Evolutionary conservation across 2,329 filamentous ascomycete species (phyloP).

Genomic region (Pseudogymnoascus sp.): DNA sequence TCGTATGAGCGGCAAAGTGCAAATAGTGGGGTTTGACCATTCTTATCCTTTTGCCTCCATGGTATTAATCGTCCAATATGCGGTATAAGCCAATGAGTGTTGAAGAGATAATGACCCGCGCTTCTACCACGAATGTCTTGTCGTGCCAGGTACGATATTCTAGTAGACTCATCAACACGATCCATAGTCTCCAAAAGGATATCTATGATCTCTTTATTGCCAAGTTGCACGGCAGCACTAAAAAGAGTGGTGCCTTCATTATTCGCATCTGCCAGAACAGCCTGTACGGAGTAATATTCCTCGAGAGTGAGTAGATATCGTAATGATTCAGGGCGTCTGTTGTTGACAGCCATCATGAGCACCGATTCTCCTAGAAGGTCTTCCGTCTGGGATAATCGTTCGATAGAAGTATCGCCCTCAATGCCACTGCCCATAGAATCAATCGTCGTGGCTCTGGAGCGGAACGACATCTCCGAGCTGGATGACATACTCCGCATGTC

Average conservation of each 20-base stretch:
- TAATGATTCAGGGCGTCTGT: slow-evolving; percentile 62
- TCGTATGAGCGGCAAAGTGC: slow-evolving; percentile 94
- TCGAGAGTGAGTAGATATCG: slow-evolving; percentile 70
- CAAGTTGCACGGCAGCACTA: slow-evolving; percentile 83
- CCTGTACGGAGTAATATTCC: slow-evolving; percentile 63
- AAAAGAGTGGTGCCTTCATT: slow-evolving; percentile 84
- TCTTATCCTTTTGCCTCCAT: slow-evolving; percentile 88
- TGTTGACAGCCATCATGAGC: slow-evolving; percentile 76
- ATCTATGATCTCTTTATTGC: slow-evolving; percentile 66
- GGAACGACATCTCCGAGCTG: slow-evolving; percentile 74
- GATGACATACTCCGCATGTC: slow-evolving; percentile 83
- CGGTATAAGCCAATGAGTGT: slow-evolving; percentile 72
- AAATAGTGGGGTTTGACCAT: slow-evolving; percentile 95
- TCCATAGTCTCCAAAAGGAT: slow-evolving; percentile 66
- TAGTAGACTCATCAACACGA: slow-evolving; percentile 43
- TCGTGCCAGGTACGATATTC: slow-evolving; percentile 61
- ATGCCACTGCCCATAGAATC: slow-evolving; percentile 65
- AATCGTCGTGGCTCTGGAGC: slow-evolving; percentile 71
- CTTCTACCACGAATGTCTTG: slow-evolving; percentile 84
- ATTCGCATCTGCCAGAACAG: slow-evolving; percentile 75
- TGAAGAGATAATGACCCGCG: slow-evolving; percentile 92
- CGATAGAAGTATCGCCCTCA: slow-evolving; percentile 80
- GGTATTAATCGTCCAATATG: slow-evolving; percentile 70
- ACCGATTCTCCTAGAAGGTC: slow-evolving; percentile 72
- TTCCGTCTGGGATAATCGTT: slow-evolving; percentile 65